Evolutionary conservation across 371 early-diverging fungal genomes (phyloP), one percentile per base, ranked within the genome.

Genomic region (Mortierella sp.): DNA sequence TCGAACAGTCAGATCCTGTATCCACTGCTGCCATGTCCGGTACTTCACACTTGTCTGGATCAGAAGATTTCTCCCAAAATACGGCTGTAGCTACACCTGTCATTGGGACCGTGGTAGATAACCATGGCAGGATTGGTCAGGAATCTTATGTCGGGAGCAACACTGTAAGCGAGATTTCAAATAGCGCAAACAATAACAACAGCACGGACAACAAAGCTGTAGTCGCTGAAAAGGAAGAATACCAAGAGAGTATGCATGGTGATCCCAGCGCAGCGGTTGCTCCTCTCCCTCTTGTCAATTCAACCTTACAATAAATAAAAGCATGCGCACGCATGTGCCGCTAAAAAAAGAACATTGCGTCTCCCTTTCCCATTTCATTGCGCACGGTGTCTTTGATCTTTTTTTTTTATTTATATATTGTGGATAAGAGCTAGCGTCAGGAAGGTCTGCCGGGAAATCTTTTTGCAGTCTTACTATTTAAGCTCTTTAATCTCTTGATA

Each of bases 151-250:
- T 19, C 8, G 52, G 1, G 3, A 21, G 19, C 52, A 10, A 10
- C n/a, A 0, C 28, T 32, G 58, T 15, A 33, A 33, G 58, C 6
- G 58, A 33, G 4, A 6, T 32, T 36, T 21, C 19, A 52, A 47
- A 13, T 47, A 19, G 4, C 47, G 28, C 28, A 28, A 47, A 47
- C 57, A 57, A n/a, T 21, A 57, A 47, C 36, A 36, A 36, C 36
- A 36, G 7, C 36, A 36, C 36, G 36, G 45, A 11, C 45, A 11
- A 9, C 6, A 58, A 58, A 0, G 58, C 32, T 58, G 52, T 33
- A 15, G 70, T 11, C 36, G 52, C 52, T 16, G 70, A 50, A 3
- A 68, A 68, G 69, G 69, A 68, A 38, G 69, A 68, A 45, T 68
- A 60, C 22, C 52, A 21, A 1, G n/a, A 2, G n/a, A 69, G 55